phyloP scores from a whole-genome alignment of 163 green algal species.

The Chlorella variabilis region DNA sequence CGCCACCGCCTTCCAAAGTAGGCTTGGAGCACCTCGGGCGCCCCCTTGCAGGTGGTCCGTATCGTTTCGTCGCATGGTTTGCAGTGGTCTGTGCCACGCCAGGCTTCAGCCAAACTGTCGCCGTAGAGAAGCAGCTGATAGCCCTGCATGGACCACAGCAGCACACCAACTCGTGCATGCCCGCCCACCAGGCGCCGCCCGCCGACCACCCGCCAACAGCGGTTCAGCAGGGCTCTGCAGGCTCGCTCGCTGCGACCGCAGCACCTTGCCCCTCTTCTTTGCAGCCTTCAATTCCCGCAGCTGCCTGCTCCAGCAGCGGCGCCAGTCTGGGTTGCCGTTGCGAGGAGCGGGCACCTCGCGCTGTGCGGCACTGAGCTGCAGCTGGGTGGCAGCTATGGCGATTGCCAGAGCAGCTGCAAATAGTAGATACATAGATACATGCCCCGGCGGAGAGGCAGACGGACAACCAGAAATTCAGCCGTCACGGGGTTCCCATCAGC shows the following conservation, averaged over 20 bases:
- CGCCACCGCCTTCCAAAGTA: background rate
- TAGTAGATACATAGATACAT: no score
- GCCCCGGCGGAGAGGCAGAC: no score
- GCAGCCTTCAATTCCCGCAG: background rate
- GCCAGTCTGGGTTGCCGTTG: background rate
- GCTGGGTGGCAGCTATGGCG: no score
- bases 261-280: no score
- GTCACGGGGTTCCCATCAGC: no score
- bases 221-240: no score
- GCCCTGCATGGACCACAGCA: slow-evolving; percentile 32
- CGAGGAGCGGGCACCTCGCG: background rate
- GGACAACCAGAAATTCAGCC: no score
- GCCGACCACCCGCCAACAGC: no score
- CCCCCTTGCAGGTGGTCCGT: background rate
- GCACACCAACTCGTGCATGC: background rate
- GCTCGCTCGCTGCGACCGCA: no score
- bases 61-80: background rate
- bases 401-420: no score
- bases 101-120: slow-evolving; percentile 57
- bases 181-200: no score
- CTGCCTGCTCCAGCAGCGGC: background rate
- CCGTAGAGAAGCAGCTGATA: slow-evolving; percentile 52
- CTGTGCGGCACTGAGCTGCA: no score
- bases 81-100: slow-evolving; percentile 36
- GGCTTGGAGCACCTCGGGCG: background rate